These are phyloP conservation scores for Dichotomopilus funicola DNA, from an alignment of 2,329 filamentous ascomycete species.

Conservation along the genomic window DNA sequence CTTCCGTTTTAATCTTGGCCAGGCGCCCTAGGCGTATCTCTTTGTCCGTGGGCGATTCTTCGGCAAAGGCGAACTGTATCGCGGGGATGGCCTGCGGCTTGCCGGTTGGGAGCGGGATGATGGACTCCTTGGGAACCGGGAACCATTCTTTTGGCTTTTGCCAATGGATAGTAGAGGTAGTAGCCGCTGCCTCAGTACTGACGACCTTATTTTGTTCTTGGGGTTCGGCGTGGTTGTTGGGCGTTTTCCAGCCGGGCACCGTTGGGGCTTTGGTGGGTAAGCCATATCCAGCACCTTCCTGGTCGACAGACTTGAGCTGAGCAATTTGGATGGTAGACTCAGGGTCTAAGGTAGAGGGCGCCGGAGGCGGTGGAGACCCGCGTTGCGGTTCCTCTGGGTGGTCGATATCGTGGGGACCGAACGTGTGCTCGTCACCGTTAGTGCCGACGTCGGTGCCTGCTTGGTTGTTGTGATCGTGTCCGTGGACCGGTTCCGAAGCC, in stretches of 20 bases:
- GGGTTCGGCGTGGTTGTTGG: conserved; percentile 19
- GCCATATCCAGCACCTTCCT: conserved; percentile 23
- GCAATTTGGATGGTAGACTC: conserved; percentile 23
- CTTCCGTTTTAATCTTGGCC: conserved; percentile 62
- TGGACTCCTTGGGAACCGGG: conserved; percentile 62
- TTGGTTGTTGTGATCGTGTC: background rate
- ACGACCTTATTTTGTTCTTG: conserved; percentile 22
- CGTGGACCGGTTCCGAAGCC: conserved; percentile 2
- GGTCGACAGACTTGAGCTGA: conserved; percentile 25
- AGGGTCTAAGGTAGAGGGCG: background rate
- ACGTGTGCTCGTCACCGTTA: background rate
- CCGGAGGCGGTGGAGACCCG: background rate
- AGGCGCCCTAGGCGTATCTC: conserved; percentile 59
- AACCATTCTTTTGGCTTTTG: conserved; percentile 66
- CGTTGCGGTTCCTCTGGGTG: background rate
- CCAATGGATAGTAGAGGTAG: conserved; percentile 56
- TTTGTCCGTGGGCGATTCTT: conserved; percentile 55
- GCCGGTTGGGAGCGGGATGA: conserved; percentile 71
- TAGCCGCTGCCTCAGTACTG: conserved; percentile 16
- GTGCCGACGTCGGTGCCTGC: background rate
- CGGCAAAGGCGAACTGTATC: conserved; percentile 68
- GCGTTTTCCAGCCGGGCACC: conserved; percentile 28
- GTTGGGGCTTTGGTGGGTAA: conserved; percentile 26
- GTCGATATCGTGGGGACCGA: background rate
- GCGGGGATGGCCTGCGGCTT: conserved; percentile 63